These are phyloP conservation scores for Pistacia atlantica DNA, from an alignment of 345 rosid species.

Conservation along the genomic window DNA sequence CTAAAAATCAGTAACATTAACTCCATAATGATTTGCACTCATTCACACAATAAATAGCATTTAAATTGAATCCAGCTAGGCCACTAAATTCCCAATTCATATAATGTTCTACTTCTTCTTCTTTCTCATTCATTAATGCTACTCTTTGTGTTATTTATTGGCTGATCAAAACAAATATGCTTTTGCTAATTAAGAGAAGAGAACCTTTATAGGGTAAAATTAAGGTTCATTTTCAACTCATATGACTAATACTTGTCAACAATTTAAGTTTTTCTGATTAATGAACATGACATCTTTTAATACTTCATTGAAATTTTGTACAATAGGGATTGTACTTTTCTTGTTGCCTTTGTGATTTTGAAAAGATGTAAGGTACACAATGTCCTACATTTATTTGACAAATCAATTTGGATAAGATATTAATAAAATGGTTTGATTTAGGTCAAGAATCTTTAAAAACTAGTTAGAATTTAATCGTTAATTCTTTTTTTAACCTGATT, in stretches of 20 bases:
- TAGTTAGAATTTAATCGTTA: no score
- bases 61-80: not conserved
- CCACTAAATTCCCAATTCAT: not conserved
- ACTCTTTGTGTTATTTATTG: not conserved
- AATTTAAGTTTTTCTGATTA: not conserved
- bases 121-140: not conserved
- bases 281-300: not conserved
- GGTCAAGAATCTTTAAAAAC: no score
- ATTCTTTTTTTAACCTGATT: no score
- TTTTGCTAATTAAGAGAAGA: not conserved
- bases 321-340: not conserved
- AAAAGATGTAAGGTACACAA: not conserved
- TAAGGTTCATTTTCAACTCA: no score
- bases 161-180: not conserved
- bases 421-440: no score
- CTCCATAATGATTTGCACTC: constrained; percentile 5
- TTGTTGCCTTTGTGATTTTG: not conserved
- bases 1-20: not conserved
- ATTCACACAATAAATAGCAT: constrained; percentile 2
- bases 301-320: not conserved
- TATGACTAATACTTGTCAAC: not conserved
- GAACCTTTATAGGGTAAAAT: not conserved
- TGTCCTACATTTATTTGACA: not conserved
- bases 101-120: no score
- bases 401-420: no score